Evolutionary conservation across 2,329 filamentous ascomycete genomes (phyloP).

Genomic region (Annulohypoxylon truncatum): DNA sequence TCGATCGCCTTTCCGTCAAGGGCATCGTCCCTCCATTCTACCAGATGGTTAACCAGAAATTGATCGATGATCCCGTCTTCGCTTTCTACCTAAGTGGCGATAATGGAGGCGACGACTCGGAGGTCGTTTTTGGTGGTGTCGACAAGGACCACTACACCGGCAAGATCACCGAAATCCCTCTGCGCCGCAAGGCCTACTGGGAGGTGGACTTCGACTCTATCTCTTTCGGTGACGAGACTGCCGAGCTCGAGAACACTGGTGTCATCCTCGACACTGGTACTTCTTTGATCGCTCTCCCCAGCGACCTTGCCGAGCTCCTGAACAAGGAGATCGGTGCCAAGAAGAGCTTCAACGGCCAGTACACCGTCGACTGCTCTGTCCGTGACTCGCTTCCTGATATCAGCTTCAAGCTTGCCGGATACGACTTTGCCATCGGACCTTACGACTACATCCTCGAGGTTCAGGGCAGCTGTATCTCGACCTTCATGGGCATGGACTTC

Average conservation of each 20-base stretch:
- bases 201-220: slow-evolving; percentile 97
- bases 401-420: slow-evolving; percentile 87
- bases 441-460: slow-evolving; percentile 97
- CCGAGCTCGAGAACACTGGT: slow-evolving; percentile 93
- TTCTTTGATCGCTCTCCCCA: slow-evolving; percentile 94
- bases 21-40: slow-evolving; percentile 95
- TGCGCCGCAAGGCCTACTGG: slow-evolving; percentile 99
- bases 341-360: slow-evolving; percentile 98
- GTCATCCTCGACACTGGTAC: slow-evolving; percentile 98
- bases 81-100: slow-evolving; percentile 92
- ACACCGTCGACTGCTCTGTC: slow-evolving; percentile 89
- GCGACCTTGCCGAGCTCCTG: slow-evolving; percentile 90
- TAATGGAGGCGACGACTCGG: slow-evolving; percentile 77
- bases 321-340: slow-evolving; percentile 98
- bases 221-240: slow-evolving; percentile 84
- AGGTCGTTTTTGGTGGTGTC: slow-evolving; percentile 89
- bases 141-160: slow-evolving; percentile 84
- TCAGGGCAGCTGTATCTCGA: slow-evolving; percentile 94
- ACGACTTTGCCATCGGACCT: slow-evolving; percentile 90
- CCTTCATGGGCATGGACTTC: slow-evolving; percentile 97
- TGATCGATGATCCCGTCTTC: slow-evolving; percentile 93
- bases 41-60: slow-evolving; percentile 89
- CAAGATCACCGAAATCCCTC: slow-evolving; percentile 90
- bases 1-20: slow-evolving; percentile 97
- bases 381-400: slow-evolving; percentile 88